phyloP scores from a whole-genome alignment of 352 stramenopile genomes.

The Peronospora destructor region DNA sequence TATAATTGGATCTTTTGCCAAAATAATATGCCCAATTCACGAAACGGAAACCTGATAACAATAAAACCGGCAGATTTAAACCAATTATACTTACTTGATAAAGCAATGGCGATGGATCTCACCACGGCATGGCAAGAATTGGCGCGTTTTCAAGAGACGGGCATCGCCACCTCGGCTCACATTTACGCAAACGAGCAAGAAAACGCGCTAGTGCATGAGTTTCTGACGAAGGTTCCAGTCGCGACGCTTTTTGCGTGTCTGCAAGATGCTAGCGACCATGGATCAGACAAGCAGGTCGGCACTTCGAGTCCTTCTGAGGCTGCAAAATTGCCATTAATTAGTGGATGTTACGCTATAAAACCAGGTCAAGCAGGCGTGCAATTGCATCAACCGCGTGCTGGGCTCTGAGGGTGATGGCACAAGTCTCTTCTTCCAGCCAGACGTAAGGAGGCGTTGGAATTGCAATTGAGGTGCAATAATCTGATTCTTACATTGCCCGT shows the following conservation, averaged over 20 bases:
- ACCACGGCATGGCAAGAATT: constrained; percentile 45
- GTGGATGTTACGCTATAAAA: not conserved
- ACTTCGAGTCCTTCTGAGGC: not conserved
- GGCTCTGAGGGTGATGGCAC: constrained; percentile 39
- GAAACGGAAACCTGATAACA: too few relatives aligned
- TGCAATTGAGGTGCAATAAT: constrained; percentile 2
- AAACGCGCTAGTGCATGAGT: constrained; percentile 46
- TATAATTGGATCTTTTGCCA: too few relatives aligned
- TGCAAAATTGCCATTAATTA: not conserved
- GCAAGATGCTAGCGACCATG: constrained; percentile 64
- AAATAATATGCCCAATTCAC: too few relatives aligned
- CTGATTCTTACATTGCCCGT: not conserved
- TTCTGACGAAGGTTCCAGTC: constrained; percentile 60
- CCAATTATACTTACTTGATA: not conserved
- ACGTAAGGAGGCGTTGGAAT: constrained; percentile 29
- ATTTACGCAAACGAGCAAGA: constrained; percentile 39
- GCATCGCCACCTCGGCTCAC: constrained; percentile 43
- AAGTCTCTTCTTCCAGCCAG: constrained; percentile 63
- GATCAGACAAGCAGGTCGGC: constrained; percentile 52
- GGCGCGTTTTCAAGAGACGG: constrained; percentile 55
- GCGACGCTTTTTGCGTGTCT: constrained; percentile 64
- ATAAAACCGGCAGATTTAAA: not conserved
- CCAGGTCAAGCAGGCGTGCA: constrained; percentile 68
- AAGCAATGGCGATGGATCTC: constrained; percentile 33
- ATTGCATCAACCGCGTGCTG: constrained; percentile 74